These are phyloP conservation scores for Penicillium steckii DNA, from an alignment of 495 filamentous ascomycete species.

Conservation along the genomic window DNA sequence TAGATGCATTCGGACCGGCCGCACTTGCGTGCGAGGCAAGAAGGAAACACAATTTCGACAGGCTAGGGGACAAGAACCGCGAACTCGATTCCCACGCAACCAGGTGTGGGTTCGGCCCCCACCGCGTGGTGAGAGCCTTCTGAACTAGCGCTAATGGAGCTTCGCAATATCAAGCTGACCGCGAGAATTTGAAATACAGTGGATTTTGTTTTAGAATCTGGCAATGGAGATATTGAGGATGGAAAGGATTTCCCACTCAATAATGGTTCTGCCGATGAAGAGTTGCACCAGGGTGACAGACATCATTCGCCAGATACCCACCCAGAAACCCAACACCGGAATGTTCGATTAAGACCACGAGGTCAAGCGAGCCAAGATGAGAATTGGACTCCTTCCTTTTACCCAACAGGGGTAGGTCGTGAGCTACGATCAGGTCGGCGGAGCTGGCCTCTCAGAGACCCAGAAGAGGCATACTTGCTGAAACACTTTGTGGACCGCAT, in stretches of 20 bases:
- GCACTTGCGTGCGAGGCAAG: conserved; percentile 14
- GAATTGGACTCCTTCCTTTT: not conserved
- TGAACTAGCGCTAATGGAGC: too few relatives aligned
- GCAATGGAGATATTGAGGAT: conserved; percentile 15
- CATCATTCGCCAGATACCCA: not conserved
- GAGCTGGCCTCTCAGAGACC: conserved; percentile 23
- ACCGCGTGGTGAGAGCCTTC: conserved; percentile 18
- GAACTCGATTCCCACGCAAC: conserved; percentile 23
- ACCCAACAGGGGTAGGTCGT: not conserved
- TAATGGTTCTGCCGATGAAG: not conserved
- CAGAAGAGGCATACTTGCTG: conserved; percentile 19
- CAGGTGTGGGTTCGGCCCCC: conserved; percentile 28
- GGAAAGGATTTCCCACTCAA: not conserved
- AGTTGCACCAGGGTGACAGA: not conserved
- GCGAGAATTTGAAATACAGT: conserved; percentile 6
- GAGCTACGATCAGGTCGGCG: not conserved
- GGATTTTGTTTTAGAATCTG: conserved; percentile 25
- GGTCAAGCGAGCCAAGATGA: too few relatives aligned
- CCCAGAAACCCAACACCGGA: not conserved
- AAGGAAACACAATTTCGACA: conserved; percentile 16
- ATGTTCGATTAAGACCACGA: too few relatives aligned
- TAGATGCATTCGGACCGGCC: conserved; percentile 20
- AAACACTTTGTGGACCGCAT: conserved; percentile 24
- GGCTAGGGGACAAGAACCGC: conserved; percentile 9
- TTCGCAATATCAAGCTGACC: not conserved